These are phyloP conservation scores for Castanospermum australe DNA, from an alignment of 306 rosid species.

Conservation along the genomic window DNA sequence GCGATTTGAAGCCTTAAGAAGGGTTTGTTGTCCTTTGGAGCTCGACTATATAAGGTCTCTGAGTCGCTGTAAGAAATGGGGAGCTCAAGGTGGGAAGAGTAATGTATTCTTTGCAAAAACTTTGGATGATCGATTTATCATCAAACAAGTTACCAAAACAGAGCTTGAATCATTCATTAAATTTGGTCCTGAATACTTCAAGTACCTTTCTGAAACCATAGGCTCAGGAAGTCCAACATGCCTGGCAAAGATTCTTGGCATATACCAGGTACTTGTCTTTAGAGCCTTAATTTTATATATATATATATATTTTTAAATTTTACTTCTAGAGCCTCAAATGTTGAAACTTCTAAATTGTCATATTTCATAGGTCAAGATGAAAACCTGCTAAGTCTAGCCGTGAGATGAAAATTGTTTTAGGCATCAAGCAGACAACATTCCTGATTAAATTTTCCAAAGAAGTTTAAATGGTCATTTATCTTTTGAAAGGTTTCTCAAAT, in stretches of 20 bases:
- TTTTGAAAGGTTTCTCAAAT: not conserved
- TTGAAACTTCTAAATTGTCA: conserved; percentile 7
- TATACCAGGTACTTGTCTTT: conserved; percentile 77
- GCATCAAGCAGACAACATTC: not conserved
- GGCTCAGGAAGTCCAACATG: conserved; percentile 81
- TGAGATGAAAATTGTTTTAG: conserved; percentile 9
- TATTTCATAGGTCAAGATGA: not conserved
- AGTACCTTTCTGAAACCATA: conserved; percentile 79
- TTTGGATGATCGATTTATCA: conserved; percentile 86
- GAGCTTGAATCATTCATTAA: conserved; percentile 92
- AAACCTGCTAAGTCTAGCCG: not conserved
- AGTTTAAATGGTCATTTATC: not conserved
- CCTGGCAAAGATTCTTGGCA: conserved; percentile 95
- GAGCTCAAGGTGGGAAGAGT: conserved; percentile 99
- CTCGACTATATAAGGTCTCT: conserved; percentile 81
- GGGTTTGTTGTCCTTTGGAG: conserved; percentile 89
- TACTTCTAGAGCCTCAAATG: conserved; percentile 11
- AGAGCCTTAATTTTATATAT: not conserved
- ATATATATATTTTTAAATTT: not conserved
- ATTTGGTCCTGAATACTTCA: conserved; percentile 84
- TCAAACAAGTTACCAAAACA: conserved; percentile 90
- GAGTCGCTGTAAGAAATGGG: conserved; percentile 96
- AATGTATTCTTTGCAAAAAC: conserved; percentile 96
- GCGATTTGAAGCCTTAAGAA: conserved; percentile 84
- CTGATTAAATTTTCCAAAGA: not conserved